Base-by-base conservation (phyloP, 2,329 filamentous ascomycete species). In the Ciborinia camelliae region DNA sequence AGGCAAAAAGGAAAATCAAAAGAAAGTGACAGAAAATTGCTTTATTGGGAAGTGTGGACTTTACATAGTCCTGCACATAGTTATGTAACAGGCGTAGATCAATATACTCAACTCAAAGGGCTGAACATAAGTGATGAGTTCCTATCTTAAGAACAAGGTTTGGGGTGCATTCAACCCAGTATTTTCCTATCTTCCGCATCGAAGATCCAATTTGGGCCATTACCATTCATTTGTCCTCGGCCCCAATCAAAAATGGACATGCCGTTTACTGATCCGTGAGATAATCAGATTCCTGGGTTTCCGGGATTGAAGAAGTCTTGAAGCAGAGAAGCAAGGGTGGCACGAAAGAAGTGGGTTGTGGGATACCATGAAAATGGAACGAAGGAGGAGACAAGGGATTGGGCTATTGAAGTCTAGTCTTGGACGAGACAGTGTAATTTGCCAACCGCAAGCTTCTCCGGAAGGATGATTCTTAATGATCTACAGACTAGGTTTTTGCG, bases 41-140 rank as follows among this genome's bases (percentile, higher is more conserved):
- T 57, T 57, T 48, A 37, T 23, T 45, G 51, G 30, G 18, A 7
- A 63, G 41, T 57, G n/a, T 57, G 51, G 39, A 57, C 51, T 37
- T 63, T 63, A 59, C 23, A 57, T 54, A 63, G 50, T 37, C 52
- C 61, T 28, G 50, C 61, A 57, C 57, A 55, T 57, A 52, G 28
- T 6, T 61, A 12, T 61, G 45, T 57, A 57, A 37, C 51, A 57
- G 23, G 47, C 32, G 30, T n/a, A 28, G 51, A 48, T 57, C 60
- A 26, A 32, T 23, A 47, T 47, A 48, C 12, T 47, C 26, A 32
- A 30, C n/a, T 28, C 48, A 28, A 26, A 43, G 37, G 37, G 28
- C 28, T 28, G 50, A 37, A 37, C 10, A 32, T 20, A 62, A 26
- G 55, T 4, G 26, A 30, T 20, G 14, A 59, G 4, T 59, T 32